Base-by-base conservation (phyloP, 768 basidiomycete species). In the Zangia roseola region DNA sequence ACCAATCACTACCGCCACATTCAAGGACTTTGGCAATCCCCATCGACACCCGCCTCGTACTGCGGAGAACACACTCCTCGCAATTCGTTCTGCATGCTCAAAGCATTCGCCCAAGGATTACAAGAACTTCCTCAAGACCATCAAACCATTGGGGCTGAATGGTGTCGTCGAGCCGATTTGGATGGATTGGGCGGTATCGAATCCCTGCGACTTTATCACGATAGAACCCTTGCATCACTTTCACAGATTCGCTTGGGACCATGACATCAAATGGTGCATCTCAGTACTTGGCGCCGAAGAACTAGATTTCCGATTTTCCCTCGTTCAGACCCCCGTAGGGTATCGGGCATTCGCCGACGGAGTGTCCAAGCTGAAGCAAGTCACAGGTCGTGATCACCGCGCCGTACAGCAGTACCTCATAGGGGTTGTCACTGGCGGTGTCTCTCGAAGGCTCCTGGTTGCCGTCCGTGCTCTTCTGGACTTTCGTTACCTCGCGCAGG, bases 401-500 rank as follows among this genome's bases (percentile, higher is more conserved):
- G 6, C 38, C 9, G 61, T 69, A 1, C 56, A 43, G 23, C 67
- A 1, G 0, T 52, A 50, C 12, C 14, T 45, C 8, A 34, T 25
- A 34, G 48, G 16, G 61, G 60, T 4, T 60, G 68, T 53, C 62
- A 10, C 35, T 10, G 37, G 45, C 5, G 10, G 5, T 1, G 25
- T 34, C 14, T 26, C 34, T 10, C 6, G 17, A 1, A 17, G 24
- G 0, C 25, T 50, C 12, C 20, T 50, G 12, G 2, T 25, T 5
- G 44, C 43, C 4, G 5, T 50, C 65, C 59, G 67, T 3, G 68
- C 61, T 0, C 28, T 75, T 1, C 55, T 77, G 2, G 69, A 78
- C 49, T 77, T 76, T 47, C 40, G 74, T 8, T 74, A 68, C 47
- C 49, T 70, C 10, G 66, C 71, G 0, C 70, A 71, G 33, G 71